Base-by-base conservation (phyloP, 1,284 basidiomycete genomes). In the Ganoderma resinaceum region DNA sequence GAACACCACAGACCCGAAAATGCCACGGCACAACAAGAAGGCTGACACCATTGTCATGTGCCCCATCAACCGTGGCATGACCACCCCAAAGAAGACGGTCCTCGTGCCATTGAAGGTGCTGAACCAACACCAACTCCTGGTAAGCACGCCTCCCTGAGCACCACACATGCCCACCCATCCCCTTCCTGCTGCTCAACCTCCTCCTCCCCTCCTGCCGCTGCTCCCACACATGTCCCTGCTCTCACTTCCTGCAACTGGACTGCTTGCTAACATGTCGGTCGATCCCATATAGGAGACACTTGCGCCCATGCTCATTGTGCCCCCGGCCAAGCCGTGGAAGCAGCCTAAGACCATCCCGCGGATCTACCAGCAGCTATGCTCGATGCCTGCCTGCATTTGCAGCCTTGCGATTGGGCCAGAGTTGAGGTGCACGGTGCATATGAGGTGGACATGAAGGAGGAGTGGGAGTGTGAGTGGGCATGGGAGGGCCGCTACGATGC, bases 21-120 rank as follows among this genome's bases (percentile, higher is more conserved):
- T 72, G 70, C 62, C 67, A 11, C 63, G n/a, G n/a, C n/a, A 40
- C 57, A 58, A 49, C 61, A 69, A 71, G 63, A 63, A 55, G 33
- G 20, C 52, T 14, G 23, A 31, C 33, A 61, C 33, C 5, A 65
- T 68, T 57, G 64, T 70, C 58, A 66, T 68, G 11, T 67, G 70
- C 9, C 61, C 65, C 52, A 61, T 72, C 55, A 20, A 52, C 40
- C 70, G 35, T 40, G 68, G 68, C 33, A 29, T 31, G 14, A 42
- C 46, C 16, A 40, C 61, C 18, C 42, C 64, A 5, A 67, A 63
- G 35, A 72, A 72, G 58, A 59, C 23, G 12, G 62, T 69, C 4
- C 63, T 70, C 26, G 68, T 66, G 14, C 66, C 59, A 33, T 57
- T 66, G 38, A 29, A 26, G 53, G 40, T 66, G 40, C 62, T 72